Evolutionary conservation across 1,284 basidiomycete genomes (phyloP), one percentile per base, ranked within the genome.

Genomic region (Naganishia cerealis): DNA sequence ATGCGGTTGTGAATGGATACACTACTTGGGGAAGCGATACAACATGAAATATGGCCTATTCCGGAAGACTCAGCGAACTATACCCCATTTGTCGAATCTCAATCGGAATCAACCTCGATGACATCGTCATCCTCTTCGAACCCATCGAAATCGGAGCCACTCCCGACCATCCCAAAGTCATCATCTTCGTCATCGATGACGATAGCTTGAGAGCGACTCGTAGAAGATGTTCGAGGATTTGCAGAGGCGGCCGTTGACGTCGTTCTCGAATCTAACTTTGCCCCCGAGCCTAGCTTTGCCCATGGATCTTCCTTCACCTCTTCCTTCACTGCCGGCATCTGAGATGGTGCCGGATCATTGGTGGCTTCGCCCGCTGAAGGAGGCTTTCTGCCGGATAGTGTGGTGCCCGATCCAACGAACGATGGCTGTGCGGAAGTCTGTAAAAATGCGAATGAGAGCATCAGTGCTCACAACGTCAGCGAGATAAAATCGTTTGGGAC

Each of bases 71-170:
- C n/a, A 13, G 46, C n/a, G 46, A 55, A 6, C 53, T 38, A 18
- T 10, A 16, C 36, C 21, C 3, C 1, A 16, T 26, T 43, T 33
- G 15, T 8, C 26, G 42, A 18, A 16, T 16, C 21, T 40, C 71
- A 79, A 70, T 80, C 79, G 6, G 75, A 77, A 70, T 81, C 80
- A 57, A 81, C 75, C 69, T 78, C 77, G 61, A 80, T 80, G 16
- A 78, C 71, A 54, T 76, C 78, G 39, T 77, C 72, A n/a, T 75
- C 74, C 56, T 75, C 29, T 33, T 33, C 74, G 39, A 68, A 67
- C 6, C 66, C 71, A 39, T 68, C 63, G 42, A 69, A 71, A 9
- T 69, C 70, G 36, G 63, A 69, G 3, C 39, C 65, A 61, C 63
- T 67, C 50, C 73, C 72, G 40, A 68, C 72, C 53, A 74, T 74